Percentiles rank a stretch among this genome's conserved stretches.
phyloP scores from a whole-genome alignment of 2,329 filamentous ascomycete genomes.

The Arthrobotrys conoides region DNA sequence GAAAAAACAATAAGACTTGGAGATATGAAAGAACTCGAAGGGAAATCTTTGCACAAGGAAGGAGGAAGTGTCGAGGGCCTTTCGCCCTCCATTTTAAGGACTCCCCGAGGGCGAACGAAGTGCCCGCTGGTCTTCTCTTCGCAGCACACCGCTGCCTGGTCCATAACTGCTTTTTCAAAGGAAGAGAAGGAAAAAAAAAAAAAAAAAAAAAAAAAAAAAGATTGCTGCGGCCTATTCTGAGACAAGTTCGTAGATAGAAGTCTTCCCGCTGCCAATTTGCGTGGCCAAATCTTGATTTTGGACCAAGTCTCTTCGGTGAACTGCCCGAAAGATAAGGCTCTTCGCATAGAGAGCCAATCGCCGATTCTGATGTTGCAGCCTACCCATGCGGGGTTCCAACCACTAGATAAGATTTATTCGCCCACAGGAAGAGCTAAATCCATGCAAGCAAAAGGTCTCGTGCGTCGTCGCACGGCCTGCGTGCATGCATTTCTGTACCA shows the following conservation, averaged over 20 bases:
- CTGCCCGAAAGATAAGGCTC: slow-evolving; percentile 57
- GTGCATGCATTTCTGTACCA: slow-evolving; percentile 3
- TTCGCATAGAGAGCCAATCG: slow-evolving; percentile 53
- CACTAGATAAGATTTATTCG: slow-evolving; percentile 36
- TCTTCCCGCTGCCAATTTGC: slow-evolving; percentile 49
- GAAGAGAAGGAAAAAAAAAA: too few relatives aligned
- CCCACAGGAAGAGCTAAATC: background rate
- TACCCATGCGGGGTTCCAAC: slow-evolving; percentile 24
- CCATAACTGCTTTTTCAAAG: slow-evolving; percentile 21
- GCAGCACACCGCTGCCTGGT: slow-evolving; percentile 7
- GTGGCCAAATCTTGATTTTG: slow-evolving; percentile 51
- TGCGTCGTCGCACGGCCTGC: slow-evolving; percentile 21
- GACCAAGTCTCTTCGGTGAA: slow-evolving; percentile 33
- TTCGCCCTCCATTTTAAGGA: slow-evolving; percentile 41
- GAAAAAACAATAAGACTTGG: background rate
- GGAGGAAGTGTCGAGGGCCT: background rate
- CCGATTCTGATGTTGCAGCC: slow-evolving; percentile 31
- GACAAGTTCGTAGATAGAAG: slow-evolving; percentile 20
- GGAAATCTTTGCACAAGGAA: slow-evolving; percentile 7
- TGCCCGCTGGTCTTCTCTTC: slow-evolving; percentile 17
- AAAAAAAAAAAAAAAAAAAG: background rate
- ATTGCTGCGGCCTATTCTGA: slow-evolving; percentile 26
- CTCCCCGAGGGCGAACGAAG: slow-evolving; percentile 19
- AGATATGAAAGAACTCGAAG: slow-evolving; percentile 8
- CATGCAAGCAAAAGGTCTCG: slow-evolving; percentile 25